Evolutionary conservation across 148 eudicot species (phyloP).

Genomic region (Rhododendron mucronatum): DNA sequence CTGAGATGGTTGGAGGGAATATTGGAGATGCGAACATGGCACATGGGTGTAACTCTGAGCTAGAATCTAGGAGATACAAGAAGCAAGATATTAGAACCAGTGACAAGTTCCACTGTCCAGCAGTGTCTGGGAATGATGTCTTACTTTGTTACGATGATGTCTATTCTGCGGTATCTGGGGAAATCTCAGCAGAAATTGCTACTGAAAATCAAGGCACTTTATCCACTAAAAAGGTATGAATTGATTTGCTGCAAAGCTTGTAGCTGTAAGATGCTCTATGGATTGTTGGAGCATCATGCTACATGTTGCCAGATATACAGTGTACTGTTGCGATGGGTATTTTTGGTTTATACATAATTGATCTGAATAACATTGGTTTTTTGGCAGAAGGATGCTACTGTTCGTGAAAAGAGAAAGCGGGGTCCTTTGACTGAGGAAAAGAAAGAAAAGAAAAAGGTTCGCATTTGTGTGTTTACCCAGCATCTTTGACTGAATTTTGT

Average conservation of each 20-base stretch:
- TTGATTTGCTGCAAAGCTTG: background rate
- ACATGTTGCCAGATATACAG: background rate
- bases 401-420: slow-evolving; percentile 27
- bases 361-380: background rate
- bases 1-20: slow-evolving; percentile 13
- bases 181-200: slow-evolving; percentile 21
- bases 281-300: background rate
- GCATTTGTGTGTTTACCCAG: slow-evolving; percentile 8
- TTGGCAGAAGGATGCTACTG: slow-evolving; percentile 38
- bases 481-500: background rate
- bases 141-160: background rate
- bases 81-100: slow-evolving; percentile 12
- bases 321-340: background rate
- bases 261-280: background rate
- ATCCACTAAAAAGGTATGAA: slow-evolving; percentile 35
- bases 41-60: slow-evolving; percentile 1
- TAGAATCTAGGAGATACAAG: slow-evolving; percentile 9
- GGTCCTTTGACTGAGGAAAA: slow-evolving; percentile 30
- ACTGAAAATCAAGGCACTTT: slow-evolving; percentile 16
- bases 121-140: slow-evolving; percentile 5
- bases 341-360: background rate
- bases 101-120: slow-evolving; percentile 15
- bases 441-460: slow-evolving; percentile 71
- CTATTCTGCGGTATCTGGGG: background rate
- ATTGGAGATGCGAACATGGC: slow-evolving; percentile 8